A percentile compares a stretch with the other conserved stretches of the same genome.
Evolutionary conservation across 805 yeast species (phyloP).

Genomic region (Torulaspora microellipsoides): DNA sequence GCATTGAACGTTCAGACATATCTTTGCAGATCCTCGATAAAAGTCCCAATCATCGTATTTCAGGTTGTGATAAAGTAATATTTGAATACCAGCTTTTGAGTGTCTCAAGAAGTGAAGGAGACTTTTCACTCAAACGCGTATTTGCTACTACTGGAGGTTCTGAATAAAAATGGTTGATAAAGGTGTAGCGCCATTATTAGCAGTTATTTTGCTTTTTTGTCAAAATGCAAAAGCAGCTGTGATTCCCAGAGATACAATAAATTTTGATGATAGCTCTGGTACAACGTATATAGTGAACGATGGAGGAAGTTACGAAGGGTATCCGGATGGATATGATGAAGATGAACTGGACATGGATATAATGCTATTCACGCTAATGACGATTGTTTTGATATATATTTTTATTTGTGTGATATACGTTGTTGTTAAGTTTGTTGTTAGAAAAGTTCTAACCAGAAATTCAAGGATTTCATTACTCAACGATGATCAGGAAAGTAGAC

Average conservation of each 20-base stretch:
- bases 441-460: conserved; percentile 10
- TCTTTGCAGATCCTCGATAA: too few species aligned
- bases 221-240: conserved; percentile 7
- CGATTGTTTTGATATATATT: conserved; percentile 21
- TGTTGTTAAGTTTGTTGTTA: conserved; percentile 14
- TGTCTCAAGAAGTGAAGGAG: too few species aligned
- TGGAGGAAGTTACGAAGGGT: conserved; percentile 2
- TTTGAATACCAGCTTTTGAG: too few species aligned
- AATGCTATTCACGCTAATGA: conserved; percentile 21
- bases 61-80: too few species aligned
- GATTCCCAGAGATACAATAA: conserved; percentile 8
- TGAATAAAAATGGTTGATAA: conserved; percentile 6
- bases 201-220: neutral
- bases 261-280: conserved; percentile 6
- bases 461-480: conserved; percentile 15
- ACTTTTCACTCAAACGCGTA: neutral
- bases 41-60: too few species aligned
- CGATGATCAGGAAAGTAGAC: conserved; percentile 14
- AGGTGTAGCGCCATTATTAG: conserved; percentile 2
- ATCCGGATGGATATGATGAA: conserved; percentile 12
- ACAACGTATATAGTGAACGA: conserved; percentile 3
- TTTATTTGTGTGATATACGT: conserved; percentile 17
- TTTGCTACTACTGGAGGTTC: neutral
- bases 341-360: conserved; percentile 25
- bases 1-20: too few species aligned